phyloP scores from a whole-genome alignment of 495 filamentous ascomycete species.

The Ascobolus immersus region DNA sequence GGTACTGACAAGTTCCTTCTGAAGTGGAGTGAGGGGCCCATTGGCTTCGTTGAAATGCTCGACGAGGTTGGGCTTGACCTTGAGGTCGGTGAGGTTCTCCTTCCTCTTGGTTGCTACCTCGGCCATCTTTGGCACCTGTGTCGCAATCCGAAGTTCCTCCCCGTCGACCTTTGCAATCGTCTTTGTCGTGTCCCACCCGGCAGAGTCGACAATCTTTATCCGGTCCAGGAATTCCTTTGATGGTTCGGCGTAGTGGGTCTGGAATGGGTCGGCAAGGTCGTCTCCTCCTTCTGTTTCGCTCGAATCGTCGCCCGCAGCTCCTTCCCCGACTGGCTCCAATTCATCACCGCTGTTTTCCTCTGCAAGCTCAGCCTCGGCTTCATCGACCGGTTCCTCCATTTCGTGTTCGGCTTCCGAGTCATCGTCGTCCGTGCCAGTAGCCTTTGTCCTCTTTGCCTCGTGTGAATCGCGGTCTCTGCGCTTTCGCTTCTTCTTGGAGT shows the following conservation, averaged over 20 bases:
- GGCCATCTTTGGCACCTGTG: constrained; percentile 1
- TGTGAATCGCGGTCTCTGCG: constrained; percentile 7
- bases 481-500: constrained; percentile 18
- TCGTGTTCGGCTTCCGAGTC: constrained; percentile 14
- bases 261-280: constrained; percentile 45
- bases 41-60: constrained; percentile 10
- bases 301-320: constrained; percentile 17
- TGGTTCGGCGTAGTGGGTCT: constrained; percentile 44
- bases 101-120: constrained; percentile 6
- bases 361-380: constrained; percentile 8
- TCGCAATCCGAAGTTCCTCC: constrained; percentile 11
- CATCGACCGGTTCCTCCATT: constrained; percentile 9
- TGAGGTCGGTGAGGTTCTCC: constrained; percentile 19
- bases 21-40: constrained; percentile 9
- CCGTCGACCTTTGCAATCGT: constrained; percentile 17
- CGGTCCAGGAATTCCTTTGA: constrained; percentile 34
- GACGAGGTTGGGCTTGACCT: constrained; percentile 34
- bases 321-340: constrained; percentile 18
- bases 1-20: constrained; percentile 24
- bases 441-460: constrained; percentile 7
- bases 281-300: too few species aligned
- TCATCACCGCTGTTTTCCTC: constrained; percentile 13
- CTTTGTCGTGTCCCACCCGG: constrained; percentile 33
- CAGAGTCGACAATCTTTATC: constrained; percentile 26
- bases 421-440: constrained; percentile 12